A percentile compares a stretch with the other conserved stretches of the same genome.
Evolutionary conservation across 257 asterid species (phyloP).

Genomic region (Solanum clarkiae): DNA sequence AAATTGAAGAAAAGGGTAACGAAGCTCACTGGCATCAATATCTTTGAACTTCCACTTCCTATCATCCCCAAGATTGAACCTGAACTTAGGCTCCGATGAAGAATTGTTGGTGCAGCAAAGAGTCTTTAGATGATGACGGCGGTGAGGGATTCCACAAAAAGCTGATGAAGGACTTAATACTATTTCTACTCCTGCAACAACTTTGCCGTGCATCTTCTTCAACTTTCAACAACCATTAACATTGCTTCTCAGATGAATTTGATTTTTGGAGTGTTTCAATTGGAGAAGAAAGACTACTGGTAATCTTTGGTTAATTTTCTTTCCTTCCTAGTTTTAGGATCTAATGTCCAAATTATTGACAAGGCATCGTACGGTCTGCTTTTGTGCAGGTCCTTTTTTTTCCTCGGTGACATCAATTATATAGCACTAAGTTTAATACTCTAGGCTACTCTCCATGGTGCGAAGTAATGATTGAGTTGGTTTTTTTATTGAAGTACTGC

Average conservation of each 20-base stretch:
- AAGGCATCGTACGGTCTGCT: background rate
- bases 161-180: slow-evolving; percentile 5
- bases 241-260: background rate
- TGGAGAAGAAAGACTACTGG: background rate
- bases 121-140: slow-evolving; percentile 26
- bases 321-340: background rate
- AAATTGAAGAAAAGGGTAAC: background rate
- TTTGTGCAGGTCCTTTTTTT: too few species aligned
- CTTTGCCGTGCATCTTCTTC: background rate
- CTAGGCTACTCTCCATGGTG: too few species aligned
- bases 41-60: slow-evolving; percentile 63
- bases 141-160: slow-evolving; percentile 8
- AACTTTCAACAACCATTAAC: background rate
- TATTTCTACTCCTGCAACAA: background rate
- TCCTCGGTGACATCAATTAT: too few species aligned
- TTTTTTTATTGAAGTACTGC: too few species aligned
- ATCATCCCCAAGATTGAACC: slow-evolving; percentile 44
- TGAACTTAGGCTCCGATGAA: slow-evolving; percentile 31
- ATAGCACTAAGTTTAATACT: too few species aligned
- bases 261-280: background rate
- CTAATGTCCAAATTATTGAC: background rate
- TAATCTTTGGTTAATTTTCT: background rate
- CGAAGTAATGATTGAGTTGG: too few species aligned
- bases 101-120: slow-evolving; percentile 42
- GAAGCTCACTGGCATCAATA: slow-evolving; percentile 54